Percentiles rank a stretch among this genome's conserved stretches.
Conservation (phyloP, 257 asterid genomes). For the Solanum gracilifrons region DNA sequence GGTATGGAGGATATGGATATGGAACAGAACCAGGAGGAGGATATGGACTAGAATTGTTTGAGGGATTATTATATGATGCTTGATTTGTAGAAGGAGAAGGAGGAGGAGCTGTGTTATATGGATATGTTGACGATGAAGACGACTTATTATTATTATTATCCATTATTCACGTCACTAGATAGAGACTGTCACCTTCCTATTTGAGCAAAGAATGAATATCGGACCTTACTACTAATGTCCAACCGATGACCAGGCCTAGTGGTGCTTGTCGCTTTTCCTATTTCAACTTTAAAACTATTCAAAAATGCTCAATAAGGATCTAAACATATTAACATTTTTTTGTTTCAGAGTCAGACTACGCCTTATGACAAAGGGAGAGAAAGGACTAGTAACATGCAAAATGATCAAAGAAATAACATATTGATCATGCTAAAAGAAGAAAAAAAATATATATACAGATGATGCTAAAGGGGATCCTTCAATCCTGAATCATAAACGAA, state of each 20-base stretch:
- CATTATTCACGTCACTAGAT: slow-evolving; percentile 16
- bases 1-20: slow-evolving; percentile 38
- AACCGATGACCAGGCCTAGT: neutral
- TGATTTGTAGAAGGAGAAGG: slow-evolving; percentile 18
- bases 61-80: slow-evolving; percentile 20
- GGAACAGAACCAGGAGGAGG: slow-evolving; percentile 24
- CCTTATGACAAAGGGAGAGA: neutral
- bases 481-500: neutral
- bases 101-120: slow-evolving; percentile 34
- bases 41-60: slow-evolving; percentile 8
- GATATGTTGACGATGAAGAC: slow-evolving; percentile 45
- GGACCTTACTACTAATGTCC: neutral
- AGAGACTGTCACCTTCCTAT: neutral
- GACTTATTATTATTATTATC: slow-evolving; percentile 44
- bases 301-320: neutral
- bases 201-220: neutral
- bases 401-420: neutral
- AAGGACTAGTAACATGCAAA: neutral
- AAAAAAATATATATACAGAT: neutral
- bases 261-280: neutral
- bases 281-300: neutral
- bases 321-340: neutral
- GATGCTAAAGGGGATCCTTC: neutral
- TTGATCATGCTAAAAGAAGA: neutral
- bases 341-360: neutral